Base-by-base conservation (phyloP, 106 monocot species). In the Agapanthus africanus region DNA sequence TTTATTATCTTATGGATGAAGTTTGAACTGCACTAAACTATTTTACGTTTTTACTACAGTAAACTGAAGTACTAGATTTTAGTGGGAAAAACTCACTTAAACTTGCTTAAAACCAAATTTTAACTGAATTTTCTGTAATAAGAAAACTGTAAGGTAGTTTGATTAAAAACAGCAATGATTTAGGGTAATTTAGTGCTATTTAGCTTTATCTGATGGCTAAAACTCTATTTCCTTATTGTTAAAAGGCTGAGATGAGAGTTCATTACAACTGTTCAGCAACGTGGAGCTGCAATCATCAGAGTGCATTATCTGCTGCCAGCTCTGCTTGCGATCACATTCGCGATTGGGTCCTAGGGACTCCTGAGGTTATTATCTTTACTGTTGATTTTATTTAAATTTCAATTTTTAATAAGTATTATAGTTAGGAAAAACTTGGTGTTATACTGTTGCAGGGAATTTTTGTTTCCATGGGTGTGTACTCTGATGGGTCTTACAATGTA, bases 401-500 rank as follows among this genome's bases (percentile, higher is more conserved):
- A 44, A 44, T 1, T 2, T 25, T 56, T 0, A 22, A 37, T 30
- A 7, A 27, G 33, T 37, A 18, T 16, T 33, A 7, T 73, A 25
- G 33, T 11, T 4, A 7, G 27, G 22, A 23, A 41, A 40, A 41
- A 40, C 1, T 34, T 37, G 28, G 21, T 69, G 15, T 36, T 11
- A 37, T 49, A 6, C 32, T 67, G 14, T 31, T 72, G 13, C 71
- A 90, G 90, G 90, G 83, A 19, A 83, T 83, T 33, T 83, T 72
- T 74, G 86, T 86, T 23, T 90, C 90, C 56, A 90, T 90, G 90
- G 90, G 90, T 36, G 90, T 90, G 18, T 86, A 74, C 63, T 86
- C 90, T 63, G 90, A 90, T 71, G 86, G 90, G 23, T 73, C 83
- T 44, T 86, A 90, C 73, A 76, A 67, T 61, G 54, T 81, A 46